Evolutionary conservation across 768 basidiomycete genomes (phyloP), one percentile per base, ranked within the genome.

Genomic region (Astraeus odoratus): DNA sequence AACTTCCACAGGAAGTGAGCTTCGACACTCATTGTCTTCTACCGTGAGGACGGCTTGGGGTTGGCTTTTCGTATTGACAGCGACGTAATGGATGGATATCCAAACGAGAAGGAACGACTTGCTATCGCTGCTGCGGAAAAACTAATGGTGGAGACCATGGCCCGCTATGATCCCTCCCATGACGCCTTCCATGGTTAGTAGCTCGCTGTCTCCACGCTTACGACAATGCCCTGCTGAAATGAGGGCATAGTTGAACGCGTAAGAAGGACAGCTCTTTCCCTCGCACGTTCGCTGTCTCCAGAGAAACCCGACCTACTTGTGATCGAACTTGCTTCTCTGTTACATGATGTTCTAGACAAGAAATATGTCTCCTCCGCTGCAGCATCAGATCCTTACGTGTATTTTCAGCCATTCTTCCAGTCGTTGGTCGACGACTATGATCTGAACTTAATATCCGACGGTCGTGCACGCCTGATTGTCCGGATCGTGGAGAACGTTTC

Each of bases 311-410:
- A 94, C 67, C 63, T 92, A 1, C 66, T 93, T 18, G 75, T 80
- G 5, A 76, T 94, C 19, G 91, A 94, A 62, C 68, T 94, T 38
- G 83, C 86, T 24, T 85, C 92, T n/a, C 75, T 95, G 30, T 76
- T 94, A 36, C 92, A 94, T 56, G 91, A 95, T 62, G 74, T 92
- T 33, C 68, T 88, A 26, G 87, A 90, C 74, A 87, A 85, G 67
- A 90, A 91, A 69, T 89, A 91, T 57, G 80, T 82, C 15, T 67
- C 80, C 2, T 61, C 71, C 10, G 71, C 69, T 44, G 63, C 76
- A 53, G 75, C 77, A 10, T 68, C 74, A 15, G 78, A 86, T 57
- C 77, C 83, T 5, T 78, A 78, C 62, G 63, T 67, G 44, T 86
- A 76, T 57, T 83, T 88, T 60, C 66, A 78, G 19, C 81, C 86